Evolutionary conservation across 176 grass and related monocot genomes (phyloP), one percentile per base, ranked within the genome.

Genomic region (Typha latifolia): DNA sequence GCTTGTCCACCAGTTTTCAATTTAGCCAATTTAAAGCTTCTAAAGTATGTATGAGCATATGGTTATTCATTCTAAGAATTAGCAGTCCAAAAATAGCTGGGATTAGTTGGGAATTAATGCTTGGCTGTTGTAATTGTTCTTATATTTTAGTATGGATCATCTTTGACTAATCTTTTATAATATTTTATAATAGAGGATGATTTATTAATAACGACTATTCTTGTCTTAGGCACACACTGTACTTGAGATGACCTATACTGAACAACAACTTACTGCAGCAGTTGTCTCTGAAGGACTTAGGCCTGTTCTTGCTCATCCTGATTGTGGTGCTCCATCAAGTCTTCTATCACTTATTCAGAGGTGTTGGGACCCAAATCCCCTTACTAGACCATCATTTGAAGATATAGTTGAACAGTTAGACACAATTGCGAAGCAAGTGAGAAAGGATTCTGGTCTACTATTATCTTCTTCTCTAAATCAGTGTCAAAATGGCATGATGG

Each of bases 181-280:
- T 34, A 5, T 37, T 6, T 37, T 37, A 4, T 26, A 26, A 26
- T 2, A 26, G 7, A 37, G 4, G 37, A 2, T 43, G 37, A 43
- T 43, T 67, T 32, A 50, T 57, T 74, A 9, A 10, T n/a, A 43
- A 37, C 43, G 50, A 29, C 14, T 49, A 63, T 49, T 43, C 62
- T 88, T 81, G 37, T 73, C 64, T 37, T 77, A 97, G 89, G 94
- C 94, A 66, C 94, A 97, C 79, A 97, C 94, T 4, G 64, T 92
- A 74, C 89, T 97, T 82, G 94, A 97, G 82, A 97, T 97, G 94
- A 92, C 83, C 49, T 97, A 90, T 61, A 97, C 89, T 0, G 94
- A 97, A 78, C 94, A 97, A 75, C 88, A 92, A 78, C 80, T 92
- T 67, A 90, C 76, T 78, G 64, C 94, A 66, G 84, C 83, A 72